Evolutionary conservation across 1,139 yeast species (phyloP).

Genomic region (Keqinozyma sinolaborantium): DNA sequence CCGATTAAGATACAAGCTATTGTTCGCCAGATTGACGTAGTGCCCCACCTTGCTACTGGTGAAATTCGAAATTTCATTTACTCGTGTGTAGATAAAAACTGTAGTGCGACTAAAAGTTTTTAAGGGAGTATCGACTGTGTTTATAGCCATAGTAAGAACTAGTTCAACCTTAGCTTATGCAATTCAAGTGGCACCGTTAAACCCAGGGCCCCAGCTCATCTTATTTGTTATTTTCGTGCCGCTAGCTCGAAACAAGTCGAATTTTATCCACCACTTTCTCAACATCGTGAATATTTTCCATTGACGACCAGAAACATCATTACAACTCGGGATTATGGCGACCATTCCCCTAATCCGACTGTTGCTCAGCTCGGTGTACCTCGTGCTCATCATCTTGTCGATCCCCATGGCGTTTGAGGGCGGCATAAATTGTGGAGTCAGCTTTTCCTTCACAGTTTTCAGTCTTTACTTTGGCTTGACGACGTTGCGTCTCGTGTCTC

Average conservation of each 20-base stretch:
- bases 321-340: conserved; percentile 2
- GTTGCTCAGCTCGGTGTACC: conserved; percentile 53
- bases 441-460: conserved; percentile 77
- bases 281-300: no score
- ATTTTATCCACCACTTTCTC: no score
- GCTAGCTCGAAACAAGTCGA: no score
- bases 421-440: conserved; percentile 83
- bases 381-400: conserved; percentile 70
- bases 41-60: no score
- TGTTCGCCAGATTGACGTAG: no score
- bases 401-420: conserved; percentile 97
- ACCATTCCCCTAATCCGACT: conserved; percentile 19
- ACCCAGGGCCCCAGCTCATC: no score
- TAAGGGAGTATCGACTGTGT: background rate
- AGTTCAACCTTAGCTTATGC: background rate
- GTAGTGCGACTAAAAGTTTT: background rate
- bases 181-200: background rate
- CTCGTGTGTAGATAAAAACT: background rate
- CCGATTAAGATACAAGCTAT: no score
- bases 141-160: background rate
- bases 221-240: no score
- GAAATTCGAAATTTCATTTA: background rate
- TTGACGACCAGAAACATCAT: no score
- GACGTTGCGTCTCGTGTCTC: conserved; percentile 58
- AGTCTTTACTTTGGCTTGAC: conserved; percentile 68